Percentiles rank a stretch among this genome's conserved stretches.
Evolutionary conservation across 805 yeast genomes (phyloP).

Genomic region (Nakazawaea molendinolei): DNA sequence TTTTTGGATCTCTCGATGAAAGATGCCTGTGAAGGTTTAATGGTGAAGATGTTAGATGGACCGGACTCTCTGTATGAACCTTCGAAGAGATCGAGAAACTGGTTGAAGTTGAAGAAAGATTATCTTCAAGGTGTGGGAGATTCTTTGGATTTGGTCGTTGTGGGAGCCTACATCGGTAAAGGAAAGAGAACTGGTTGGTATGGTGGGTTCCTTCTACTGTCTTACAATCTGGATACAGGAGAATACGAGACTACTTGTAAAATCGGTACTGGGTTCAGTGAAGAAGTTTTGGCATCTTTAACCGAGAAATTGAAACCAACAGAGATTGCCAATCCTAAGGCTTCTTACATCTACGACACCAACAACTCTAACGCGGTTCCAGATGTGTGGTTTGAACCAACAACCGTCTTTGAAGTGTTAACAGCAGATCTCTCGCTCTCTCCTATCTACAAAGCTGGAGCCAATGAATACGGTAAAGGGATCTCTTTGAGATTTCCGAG

Average conservation of each 20-base stretch:
- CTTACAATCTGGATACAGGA: slow-evolving; percentile 85
- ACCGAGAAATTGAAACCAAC: slow-evolving; percentile 60
- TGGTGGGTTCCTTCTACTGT: slow-evolving; percentile 90
- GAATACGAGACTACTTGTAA: slow-evolving; percentile 94
- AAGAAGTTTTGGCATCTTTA: slow-evolving; percentile 63
- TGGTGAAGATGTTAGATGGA: slow-evolving; percentile 88
- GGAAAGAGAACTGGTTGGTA: slow-evolving; percentile 94
- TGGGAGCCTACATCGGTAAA: slow-evolving; percentile 90
- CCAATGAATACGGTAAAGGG: slow-evolving; percentile 67
- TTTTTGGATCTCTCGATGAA: slow-evolving; percentile 86
- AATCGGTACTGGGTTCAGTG: slow-evolving; percentile 95
- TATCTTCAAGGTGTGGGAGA: slow-evolving; percentile 95
- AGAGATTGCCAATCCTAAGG: slow-evolving; percentile 56
- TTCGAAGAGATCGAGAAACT: slow-evolving; percentile 86
- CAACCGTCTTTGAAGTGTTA: slow-evolving; percentile 74
- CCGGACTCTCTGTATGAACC: slow-evolving; percentile 85
- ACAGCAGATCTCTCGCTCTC: slow-evolving; percentile 88
- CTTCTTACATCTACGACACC: slow-evolving; percentile 60
- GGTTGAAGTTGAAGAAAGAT: slow-evolving; percentile 94
- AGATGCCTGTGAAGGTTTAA: slow-evolving; percentile 90
- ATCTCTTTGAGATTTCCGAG: slow-evolving; percentile 86
- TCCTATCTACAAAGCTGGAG: slow-evolving; percentile 86
- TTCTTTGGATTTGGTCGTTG: slow-evolving; percentile 84
- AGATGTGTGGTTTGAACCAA: slow-evolving; percentile 93
- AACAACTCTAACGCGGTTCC: slow-evolving; percentile 63